Conservation (phyloP, 2,329 filamentous ascomycete genomes). For the Dactylella cylindrospora region DNA sequence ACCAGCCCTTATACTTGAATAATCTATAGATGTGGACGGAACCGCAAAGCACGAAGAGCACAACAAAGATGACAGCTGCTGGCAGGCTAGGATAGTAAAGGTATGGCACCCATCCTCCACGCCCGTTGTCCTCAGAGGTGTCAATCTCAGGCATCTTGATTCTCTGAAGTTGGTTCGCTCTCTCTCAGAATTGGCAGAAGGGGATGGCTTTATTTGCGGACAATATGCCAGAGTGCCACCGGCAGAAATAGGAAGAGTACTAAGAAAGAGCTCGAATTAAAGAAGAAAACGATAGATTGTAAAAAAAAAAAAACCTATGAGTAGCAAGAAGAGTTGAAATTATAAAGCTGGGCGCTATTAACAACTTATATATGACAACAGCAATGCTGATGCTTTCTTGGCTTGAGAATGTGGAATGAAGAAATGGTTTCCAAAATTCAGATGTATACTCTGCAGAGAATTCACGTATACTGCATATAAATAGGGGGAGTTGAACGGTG, state of each 20-base stretch:
- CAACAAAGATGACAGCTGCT: constrained; percentile 55
- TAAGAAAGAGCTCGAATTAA: not conserved
- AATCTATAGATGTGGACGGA: constrained; percentile 54
- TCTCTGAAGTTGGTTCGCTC: too few relatives aligned
- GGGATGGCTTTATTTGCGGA: too few relatives aligned
- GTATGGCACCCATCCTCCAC: constrained; percentile 39
- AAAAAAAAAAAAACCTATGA: not conserved
- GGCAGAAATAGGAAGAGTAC: not conserved
- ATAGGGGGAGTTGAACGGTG: too few relatives aligned
- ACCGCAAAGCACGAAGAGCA: constrained; percentile 56
- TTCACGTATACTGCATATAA: too few relatives aligned
- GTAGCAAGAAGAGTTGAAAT: not conserved
- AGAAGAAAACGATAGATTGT: not conserved
- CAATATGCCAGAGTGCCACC: not conserved
- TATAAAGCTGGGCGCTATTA: not conserved
- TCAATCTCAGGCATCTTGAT: constrained; percentile 5
- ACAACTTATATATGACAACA: too few relatives aligned
- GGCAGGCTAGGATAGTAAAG: constrained; percentile 55
- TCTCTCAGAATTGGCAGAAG: too few relatives aligned
- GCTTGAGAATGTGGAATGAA: not conserved
- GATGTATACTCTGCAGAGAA: too few relatives aligned
- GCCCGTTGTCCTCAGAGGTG: constrained; percentile 7
- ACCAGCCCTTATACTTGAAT: constrained; percentile 56
- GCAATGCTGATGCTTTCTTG: too few relatives aligned
- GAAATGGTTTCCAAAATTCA: constrained; percentile 1